These are phyloP conservation scores for Ramalina peruviana DNA, from an alignment of 495 filamentous ascomycete genomes.

Conservation along the genomic window DNA sequence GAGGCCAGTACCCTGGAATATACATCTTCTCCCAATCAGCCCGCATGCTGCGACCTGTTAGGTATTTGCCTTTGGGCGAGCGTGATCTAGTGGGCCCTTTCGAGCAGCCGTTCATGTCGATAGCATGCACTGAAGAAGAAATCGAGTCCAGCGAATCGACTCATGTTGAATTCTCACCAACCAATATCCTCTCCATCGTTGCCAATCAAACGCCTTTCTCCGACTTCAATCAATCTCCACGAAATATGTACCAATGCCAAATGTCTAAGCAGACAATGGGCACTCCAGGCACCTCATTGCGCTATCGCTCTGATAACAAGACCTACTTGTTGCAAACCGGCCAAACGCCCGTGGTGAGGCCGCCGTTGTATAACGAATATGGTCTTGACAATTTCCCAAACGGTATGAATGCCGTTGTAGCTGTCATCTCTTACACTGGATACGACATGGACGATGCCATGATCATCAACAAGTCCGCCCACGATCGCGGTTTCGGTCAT, in stretches of 20 bases:
- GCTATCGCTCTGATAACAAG: constrained; percentile 92
- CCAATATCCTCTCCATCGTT: constrained; percentile 92
- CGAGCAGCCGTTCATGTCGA: constrained; percentile 97
- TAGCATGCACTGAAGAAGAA: constrained; percentile 74
- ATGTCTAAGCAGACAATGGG: constrained; percentile 99
- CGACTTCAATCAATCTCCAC: constrained; percentile 94
- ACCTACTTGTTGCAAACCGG: constrained; percentile 88
- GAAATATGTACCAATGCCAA: constrained; percentile 99
- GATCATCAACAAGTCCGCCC: constrained; percentile 96
- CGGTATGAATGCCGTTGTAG: constrained; percentile 91
- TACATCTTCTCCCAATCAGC: constrained; percentile 81
- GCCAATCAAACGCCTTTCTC: constrained; percentile 99
- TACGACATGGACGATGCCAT: constrained; percentile 99
- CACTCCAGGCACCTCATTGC: constrained; percentile 75
- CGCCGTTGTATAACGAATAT: constrained; percentile 87
- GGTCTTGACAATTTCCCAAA: constrained; percentile 98
- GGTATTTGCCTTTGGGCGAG: constrained; percentile 73
- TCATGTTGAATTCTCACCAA: constrained; percentile 89
- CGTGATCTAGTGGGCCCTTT: constrained; percentile 81
- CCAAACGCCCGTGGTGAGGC: constrained; percentile 85
- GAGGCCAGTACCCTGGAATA: constrained; percentile 88
- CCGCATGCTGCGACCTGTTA: constrained; percentile 82
- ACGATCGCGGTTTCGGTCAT: constrained; percentile 93
- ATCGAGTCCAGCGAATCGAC: constrained; percentile 75
- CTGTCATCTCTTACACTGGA: constrained; percentile 95